Base-by-base conservation (phyloP, 2,329 filamentous ascomycete genomes). In the Phyllosticta citribraziliensis region DNA sequence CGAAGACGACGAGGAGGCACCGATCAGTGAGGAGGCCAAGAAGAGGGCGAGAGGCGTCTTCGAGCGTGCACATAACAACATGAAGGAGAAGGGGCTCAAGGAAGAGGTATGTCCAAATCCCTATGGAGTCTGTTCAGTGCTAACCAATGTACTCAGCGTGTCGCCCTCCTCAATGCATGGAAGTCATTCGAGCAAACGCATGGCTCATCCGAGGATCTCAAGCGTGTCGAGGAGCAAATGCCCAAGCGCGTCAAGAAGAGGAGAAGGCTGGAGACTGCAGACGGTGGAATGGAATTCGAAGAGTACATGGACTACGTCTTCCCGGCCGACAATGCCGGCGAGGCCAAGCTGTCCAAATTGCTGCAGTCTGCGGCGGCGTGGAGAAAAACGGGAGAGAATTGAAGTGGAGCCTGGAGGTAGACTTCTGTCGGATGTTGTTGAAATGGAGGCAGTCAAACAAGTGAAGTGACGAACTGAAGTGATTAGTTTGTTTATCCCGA, bases 231-330 rank as follows among this genome's bases (percentile, higher is more conserved):
- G 75, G 89, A 87, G 73, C 90, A 96, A 79, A 96, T 97, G 91
- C 94, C 94, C 35, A 84, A 92, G 66, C 87, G 87, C 76, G 89
- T 90, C 70, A 97, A 96, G 86, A 93, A 94, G 81, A 83, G 91
- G 70, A 87, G 94, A 74, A 91, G 86, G 82, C 76, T 96, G 73
- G 92, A 96, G 72, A 93, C 97, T 75, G 92, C 94, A 73, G 59
- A 61, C n/a, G 60, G 60, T 12, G 60, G 56, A 24, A 58, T 57
- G 55, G 87, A 85, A 47, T 97, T 91, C 78, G 91, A 99, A 80
- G 94, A 99, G 78, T 97, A 96, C 74, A 84, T 94, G 76, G 94
- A 97, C 74, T 97, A 96, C 69, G 84, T 99, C 35, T 99, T 99
- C 84, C 94, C 94, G 0, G 91, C 90, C 4, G 94, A 97, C 77